Evolutionary conservation across 495 filamentous ascomycete genomes (phyloP), one percentile per base, ranked within the genome.

Genomic region (Tuber umbilicatum): DNA sequence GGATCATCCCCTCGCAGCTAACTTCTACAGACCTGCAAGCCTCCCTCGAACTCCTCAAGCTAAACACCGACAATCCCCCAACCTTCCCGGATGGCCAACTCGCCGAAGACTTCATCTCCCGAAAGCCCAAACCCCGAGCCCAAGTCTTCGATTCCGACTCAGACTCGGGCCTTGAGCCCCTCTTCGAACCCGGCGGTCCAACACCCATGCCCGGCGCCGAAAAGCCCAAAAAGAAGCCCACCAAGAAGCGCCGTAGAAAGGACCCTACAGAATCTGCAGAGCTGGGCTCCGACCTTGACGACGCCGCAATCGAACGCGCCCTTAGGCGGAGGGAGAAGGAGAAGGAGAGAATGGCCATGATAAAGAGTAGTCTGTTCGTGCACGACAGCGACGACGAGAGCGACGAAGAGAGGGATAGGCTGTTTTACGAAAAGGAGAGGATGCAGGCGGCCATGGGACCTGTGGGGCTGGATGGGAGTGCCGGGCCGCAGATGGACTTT

Each of bases 321-420:
- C 83, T 84, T 69, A 86, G 85, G 74, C 86, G 83, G 2, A 79
- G 82, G 17, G 79, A 82, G 1, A 84, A 84, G 17, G 84, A 85
- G 10, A 84, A 83, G 38, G 76, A 75, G n/a, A 81, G 82, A 4
- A 80, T 76, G 31, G 45, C 60, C 31, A 91, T 91, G 82, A 92
- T 97, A 83, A 97, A 97, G 86, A 94, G 91, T 81, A 89, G 89
- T 31, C 83, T 94, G 55, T 96, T 89, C 82, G 91, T 99, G 47
- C 87, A 90, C 27, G 73, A 74, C 37, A 79, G 75, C 45, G 83
- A 84, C 42, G 83, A 84, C 27, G 81, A 84, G 60, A 74, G 69
- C 45, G 81, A 84, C 64, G 78, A 75, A 16, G 83, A 83, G 60
- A 72, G 72, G 40, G 82, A 83, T 64, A 73, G 45, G 19, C 38